phyloP scores from a whole-genome alignment of 208 protist species.

The Vickermania spadyakhi region DNA sequence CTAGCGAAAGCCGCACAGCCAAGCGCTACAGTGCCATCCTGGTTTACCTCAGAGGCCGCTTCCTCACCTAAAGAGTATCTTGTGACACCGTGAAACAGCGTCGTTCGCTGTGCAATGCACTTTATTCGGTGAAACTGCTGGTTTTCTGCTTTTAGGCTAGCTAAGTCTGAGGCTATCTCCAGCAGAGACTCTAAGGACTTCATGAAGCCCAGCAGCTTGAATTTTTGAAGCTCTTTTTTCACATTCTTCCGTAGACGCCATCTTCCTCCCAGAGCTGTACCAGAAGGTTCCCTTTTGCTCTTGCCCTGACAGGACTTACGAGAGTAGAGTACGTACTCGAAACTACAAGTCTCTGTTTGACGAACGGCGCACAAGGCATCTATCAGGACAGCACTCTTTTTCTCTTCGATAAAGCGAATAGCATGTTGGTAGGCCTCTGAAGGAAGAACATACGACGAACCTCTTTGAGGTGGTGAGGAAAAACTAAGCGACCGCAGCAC shows the following conservation, averaged over 20 bases:
- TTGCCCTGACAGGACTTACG: too few relatives aligned
- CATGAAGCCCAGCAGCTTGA: conserved; percentile 2
- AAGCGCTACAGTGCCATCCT: conserved; percentile 18
- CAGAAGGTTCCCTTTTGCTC: too few relatives aligned
- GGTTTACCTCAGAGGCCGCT: conserved; percentile 2
- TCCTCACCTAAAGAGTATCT: too few relatives aligned
- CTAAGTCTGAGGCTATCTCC: conserved; percentile 19
- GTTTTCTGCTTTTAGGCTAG: conserved; percentile 18
- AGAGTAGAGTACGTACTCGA: too few relatives aligned
- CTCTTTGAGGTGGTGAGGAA: too few relatives aligned
- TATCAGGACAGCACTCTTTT: conserved; percentile 29
- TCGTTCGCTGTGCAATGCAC: too few relatives aligned
- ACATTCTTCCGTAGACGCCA: conserved; percentile 16
- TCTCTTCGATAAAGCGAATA: background rate
- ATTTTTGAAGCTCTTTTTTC: conserved; percentile 2
- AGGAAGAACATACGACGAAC: background rate
- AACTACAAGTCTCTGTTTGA: conserved; percentile 28
- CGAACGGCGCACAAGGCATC: conserved; percentile 55
- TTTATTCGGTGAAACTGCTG: conserved; percentile 1
- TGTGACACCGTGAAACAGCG: too few relatives aligned
- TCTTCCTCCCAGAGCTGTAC: too few relatives aligned
- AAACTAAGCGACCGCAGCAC: too few relatives aligned
- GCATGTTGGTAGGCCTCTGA: background rate
- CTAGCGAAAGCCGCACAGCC: conserved; percentile 16
- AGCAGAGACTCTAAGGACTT: conserved; percentile 19